phyloP scores from a whole-genome alignment of 2,329 filamentous ascomycete species.

The Macrophomina phaseolina region DNA sequence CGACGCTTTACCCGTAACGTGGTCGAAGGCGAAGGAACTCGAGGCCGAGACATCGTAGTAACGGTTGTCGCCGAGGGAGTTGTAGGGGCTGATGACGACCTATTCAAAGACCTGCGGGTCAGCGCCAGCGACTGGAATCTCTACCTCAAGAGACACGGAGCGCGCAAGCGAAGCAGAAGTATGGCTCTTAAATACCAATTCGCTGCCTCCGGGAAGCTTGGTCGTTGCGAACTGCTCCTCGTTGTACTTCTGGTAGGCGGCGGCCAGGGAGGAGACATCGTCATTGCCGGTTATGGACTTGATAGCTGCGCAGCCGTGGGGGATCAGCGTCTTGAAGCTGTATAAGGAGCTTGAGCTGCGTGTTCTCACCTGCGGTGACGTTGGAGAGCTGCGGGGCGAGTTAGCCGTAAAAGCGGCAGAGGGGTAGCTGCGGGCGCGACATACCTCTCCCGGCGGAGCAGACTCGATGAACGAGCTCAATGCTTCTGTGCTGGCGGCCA shows the following conservation, averaged over 20 bases:
- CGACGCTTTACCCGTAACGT: constrained; percentile 82
- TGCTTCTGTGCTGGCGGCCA: constrained; percentile 46
- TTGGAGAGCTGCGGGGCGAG: constrained; percentile 71
- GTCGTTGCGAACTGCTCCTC: constrained; percentile 90
- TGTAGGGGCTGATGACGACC: constrained; percentile 85
- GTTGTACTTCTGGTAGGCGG: constrained; percentile 93
- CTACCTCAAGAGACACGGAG: background rate
- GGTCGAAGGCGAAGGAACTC: constrained; percentile 88
- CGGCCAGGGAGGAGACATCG: constrained; percentile 73
- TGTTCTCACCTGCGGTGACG: constrained; percentile 76
- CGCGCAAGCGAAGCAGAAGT: background rate
- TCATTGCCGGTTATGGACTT: constrained; percentile 77
- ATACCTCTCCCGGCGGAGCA: constrained; percentile 94
- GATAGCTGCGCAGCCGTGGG: constrained; percentile 68
- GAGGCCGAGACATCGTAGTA: constrained; percentile 92
- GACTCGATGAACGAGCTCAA: constrained; percentile 85
- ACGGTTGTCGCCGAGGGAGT: constrained; percentile 76
- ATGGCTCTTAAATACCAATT: constrained; percentile 62
- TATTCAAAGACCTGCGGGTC: constrained; percentile 36
- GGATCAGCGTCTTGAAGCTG: background rate
- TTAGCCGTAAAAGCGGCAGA: constrained; percentile 34
- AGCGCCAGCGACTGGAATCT: background rate
- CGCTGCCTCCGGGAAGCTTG: constrained; percentile 85
- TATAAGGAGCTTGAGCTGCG: background rate
- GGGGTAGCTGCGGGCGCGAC: constrained; percentile 33